These are phyloP conservation scores for Dothiorella sarmentorum DNA, from an alignment of 2,329 filamentous ascomycete genomes.

Conservation along the genomic window DNA sequence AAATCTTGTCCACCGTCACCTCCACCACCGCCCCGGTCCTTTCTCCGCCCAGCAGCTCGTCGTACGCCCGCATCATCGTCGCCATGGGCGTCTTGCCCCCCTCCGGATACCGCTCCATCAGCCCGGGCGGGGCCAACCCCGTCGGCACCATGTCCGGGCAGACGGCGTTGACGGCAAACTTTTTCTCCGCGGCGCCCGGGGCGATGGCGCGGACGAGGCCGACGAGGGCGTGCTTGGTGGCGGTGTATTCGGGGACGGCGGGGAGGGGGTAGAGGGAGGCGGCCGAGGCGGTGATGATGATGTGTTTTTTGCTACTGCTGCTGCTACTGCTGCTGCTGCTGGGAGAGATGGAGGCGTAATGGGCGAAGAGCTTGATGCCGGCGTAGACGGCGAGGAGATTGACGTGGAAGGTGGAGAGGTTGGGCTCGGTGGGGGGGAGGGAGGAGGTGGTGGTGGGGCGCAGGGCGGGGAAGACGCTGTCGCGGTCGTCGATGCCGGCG, in stretches of 20 bases:
- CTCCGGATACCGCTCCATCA: conserved; percentile 27
- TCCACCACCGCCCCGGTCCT: conserved; percentile 29
- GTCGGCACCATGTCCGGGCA: conserved; percentile 32
- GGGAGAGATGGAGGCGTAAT: conserved; percentile 30
- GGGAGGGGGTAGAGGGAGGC: conserved; percentile 34
- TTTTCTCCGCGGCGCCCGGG: conserved; percentile 20
- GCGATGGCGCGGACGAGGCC: conserved; percentile 31
- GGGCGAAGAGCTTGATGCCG: conserved; percentile 37
- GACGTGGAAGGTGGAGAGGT: conserved; percentile 34
- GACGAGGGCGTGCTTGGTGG: conserved; percentile 36
- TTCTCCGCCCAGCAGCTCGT: conserved; percentile 22
- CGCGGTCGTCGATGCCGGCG: conserved; percentile 38
- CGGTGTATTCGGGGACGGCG: conserved; percentile 33
- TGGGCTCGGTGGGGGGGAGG: conserved; percentile 30
- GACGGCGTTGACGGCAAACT: conserved; percentile 30
- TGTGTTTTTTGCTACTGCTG: conserved; percentile 31
- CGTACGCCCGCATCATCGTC: conserved; percentile 30
- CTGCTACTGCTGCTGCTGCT: conserved; percentile 14
- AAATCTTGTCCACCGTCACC: conserved; percentile 25
- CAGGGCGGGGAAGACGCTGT: conserved; percentile 33
- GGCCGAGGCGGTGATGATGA: conserved; percentile 34
- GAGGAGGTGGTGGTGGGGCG: conserved; percentile 18
- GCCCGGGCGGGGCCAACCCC: conserved; percentile 28
- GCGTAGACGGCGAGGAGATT: conserved; percentile 34
- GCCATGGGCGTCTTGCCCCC: conserved; percentile 32